Evolutionary conservation across 768 basidiomycete species (phyloP), one percentile per base, ranked within the genome.

Genomic region (Amanita exitialis): DNA sequence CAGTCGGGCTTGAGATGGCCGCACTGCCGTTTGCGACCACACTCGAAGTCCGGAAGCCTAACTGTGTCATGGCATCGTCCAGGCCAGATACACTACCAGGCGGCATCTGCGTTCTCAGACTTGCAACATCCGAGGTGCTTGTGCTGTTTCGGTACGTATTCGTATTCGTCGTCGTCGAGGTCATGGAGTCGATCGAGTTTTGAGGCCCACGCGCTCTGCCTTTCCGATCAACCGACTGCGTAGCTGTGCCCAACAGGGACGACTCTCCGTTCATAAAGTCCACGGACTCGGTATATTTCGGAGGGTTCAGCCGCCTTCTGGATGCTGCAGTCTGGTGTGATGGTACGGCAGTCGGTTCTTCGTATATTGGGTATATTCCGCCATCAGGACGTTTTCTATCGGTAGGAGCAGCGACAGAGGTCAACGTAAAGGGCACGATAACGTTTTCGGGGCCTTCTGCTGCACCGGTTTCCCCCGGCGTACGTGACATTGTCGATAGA

Each of bases 241-340:
- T 20, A 3, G 10, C 10, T 1, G 41, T 25, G 34, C 49, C 28
- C 25, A 49, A n/a, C 4, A 50, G 21, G 25, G 30, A 21, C 39
- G 49, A 34, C 20, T 51, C 50, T 16, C 50, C 50, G 16, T 30
- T 32, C 10, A 20, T 37, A 3, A 5, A 13, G 23, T 30, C 27
- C 32, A 41, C 42, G 4, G 42, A 35, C 42, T 51, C 50, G n/a
- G 20, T 44, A 16, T 51, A 51, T 7, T 34, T 41, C 9, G 50
- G 50, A 3, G 50, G 50, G 27, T 51, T 51, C 15, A 51, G 15
- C 18, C 50, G 50, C n/a, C 32, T 27, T 25, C 50, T 44, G 6
- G 42, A 35, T 16, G 42, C 16, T 20, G 34, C 20, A 5, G 10
- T 32, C 32, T 32, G 32, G 32, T 32, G 32, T 32, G 32, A 32